Conservation (phyloP, 192 early-diverging fungal genomes). For the Phycomyces nitens region DNA sequence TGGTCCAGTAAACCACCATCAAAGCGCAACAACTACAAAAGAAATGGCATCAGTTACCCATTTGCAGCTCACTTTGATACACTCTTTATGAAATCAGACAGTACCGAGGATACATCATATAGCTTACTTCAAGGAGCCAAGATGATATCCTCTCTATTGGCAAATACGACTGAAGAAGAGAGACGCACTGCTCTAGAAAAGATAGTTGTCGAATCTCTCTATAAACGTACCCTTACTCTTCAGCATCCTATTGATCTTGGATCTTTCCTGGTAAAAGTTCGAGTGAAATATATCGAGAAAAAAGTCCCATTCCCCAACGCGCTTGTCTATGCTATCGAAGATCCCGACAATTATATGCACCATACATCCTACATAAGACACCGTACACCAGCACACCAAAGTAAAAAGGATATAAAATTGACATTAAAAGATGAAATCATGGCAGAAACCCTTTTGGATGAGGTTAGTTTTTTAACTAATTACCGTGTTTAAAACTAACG, state of each 20-base stretch:
- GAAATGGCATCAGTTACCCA: constrained; percentile 60
- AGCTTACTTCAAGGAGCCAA: constrained; percentile 1
- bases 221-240: background rate
- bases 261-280: constrained; percentile 45
- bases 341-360: constrained; percentile 38
- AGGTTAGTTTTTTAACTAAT: too few relatives aligned
- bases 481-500: too few relatives aligned
- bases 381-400: background rate
- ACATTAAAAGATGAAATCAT: too few relatives aligned
- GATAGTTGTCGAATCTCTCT: background rate
- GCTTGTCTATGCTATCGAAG: constrained; percentile 51
- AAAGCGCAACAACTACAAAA: constrained; percentile 79
- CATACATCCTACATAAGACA: constrained; percentile 27
- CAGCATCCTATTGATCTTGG: constrained; percentile 10
- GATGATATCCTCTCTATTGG: background rate
- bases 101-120: background rate
- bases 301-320: constrained; percentile 48
- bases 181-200: background rate
- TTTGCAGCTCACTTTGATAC: constrained; percentile 66
- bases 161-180: background rate
- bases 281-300: constrained; percentile 44
- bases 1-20: constrained; percentile 71
- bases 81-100: background rate
- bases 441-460: too few relatives aligned
- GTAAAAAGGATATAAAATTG: too few relatives aligned